Conservation (phyloP, 2,329 filamentous ascomycete genomes). For the Dactylonectria estremocensis region DNA sequence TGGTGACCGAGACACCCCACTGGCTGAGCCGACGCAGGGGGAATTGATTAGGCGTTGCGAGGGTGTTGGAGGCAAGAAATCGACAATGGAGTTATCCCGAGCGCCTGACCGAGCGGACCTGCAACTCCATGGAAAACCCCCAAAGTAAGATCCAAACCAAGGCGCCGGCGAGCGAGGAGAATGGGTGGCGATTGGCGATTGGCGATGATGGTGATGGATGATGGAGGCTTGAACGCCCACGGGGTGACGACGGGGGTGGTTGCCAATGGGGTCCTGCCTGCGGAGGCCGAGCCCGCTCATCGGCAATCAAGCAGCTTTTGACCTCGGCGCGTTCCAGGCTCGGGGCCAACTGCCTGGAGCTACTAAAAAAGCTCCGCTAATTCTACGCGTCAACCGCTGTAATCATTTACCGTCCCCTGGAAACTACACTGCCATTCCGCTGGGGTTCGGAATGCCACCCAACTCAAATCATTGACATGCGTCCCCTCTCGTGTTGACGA, state of each 20-base stretch:
- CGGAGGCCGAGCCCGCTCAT: constrained; percentile 33
- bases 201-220: constrained; percentile 21
- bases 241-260: constrained; percentile 17
- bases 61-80: constrained; percentile 20
- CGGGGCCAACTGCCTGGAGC: constrained; percentile 2
- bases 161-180: constrained; percentile 2
- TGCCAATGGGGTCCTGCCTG: constrained; percentile 22
- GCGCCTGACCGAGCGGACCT: constrained; percentile 35
- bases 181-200: constrained; percentile 11
- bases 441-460: not conserved
- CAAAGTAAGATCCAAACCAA: not conserved
- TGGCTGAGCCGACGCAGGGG: constrained; percentile 23
- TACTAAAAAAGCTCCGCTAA: not conserved
- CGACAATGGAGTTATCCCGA: constrained; percentile 17
- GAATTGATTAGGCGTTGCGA: constrained; percentile 16
- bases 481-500: not conserved
- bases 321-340: constrained; percentile 28
- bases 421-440: not conserved
- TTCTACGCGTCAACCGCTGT: not conserved
- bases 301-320: constrained; percentile 29
- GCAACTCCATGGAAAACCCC: constrained; percentile 40
- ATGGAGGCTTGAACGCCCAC: constrained; percentile 13
- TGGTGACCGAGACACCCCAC: constrained; percentile 49
- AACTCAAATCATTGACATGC: not conserved
- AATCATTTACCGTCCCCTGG: not conserved